Base-by-base conservation (phyloP, 495 filamentous ascomycete genomes). In the Neurospora sp. region DNA sequence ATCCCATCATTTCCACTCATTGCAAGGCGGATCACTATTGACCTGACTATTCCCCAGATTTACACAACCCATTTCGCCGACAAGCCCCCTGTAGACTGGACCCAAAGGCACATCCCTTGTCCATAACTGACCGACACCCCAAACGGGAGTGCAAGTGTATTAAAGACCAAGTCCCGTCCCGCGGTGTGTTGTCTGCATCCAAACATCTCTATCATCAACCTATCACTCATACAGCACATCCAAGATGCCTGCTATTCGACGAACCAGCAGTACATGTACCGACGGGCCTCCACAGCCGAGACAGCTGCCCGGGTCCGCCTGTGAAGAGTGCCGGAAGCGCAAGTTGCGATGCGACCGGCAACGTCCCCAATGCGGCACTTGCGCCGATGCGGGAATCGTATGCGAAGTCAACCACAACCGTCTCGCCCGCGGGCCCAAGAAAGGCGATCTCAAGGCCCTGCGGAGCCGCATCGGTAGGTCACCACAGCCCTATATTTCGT, bases 321-420 rank as follows among this genome's bases (percentile, higher is more conserved):
- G 85, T 70, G 82, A 87, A 71, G 83, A 85, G 72, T 87, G 85
- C 74, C 81, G 84, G 35, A 82, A 84, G 40, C 81, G 83, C 44
- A 87, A 86, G 75, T 74, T 86, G 38, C 79, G 84, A 70, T 88
- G 85, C 77, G 87, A 89, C 75, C 81, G 87, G 40, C 81, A 85
- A 39, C 83, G 83, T 10, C 86, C 87, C 12, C 79, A 79, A 72
- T 89, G 87, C 76, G 80, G 84, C 40, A 83, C 84, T 2, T 89
- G 86, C 72, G 81, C 78, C 22, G 84, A 87, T 35, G 79, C 82
- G n/a, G 85, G 83, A 9, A 78, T 85, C 40, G 75, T 78, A 31
- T 89, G 87, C 77, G 82, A 85, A 65, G 81, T 86, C 40, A 86
- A 81, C 76, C 83, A 83, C 40, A 78, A 81, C 22, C 84, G 85